Evolutionary conservation across 2,329 filamentous ascomycete genomes (phyloP).

Genomic region (Talaromyces marneffei): DNA sequence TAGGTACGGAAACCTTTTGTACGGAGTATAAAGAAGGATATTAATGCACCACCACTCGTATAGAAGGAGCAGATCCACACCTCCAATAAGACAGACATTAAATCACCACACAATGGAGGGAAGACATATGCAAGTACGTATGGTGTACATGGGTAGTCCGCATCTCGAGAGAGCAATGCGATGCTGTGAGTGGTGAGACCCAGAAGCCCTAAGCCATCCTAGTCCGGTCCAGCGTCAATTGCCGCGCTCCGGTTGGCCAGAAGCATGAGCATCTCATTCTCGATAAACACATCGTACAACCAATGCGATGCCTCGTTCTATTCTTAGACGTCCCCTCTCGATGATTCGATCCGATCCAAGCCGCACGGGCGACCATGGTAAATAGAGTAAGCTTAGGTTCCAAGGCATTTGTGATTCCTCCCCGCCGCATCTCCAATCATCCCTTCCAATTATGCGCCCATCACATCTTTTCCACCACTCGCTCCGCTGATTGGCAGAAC

Average conservation of each 20-base stretch:
- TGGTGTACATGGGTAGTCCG: not conserved
- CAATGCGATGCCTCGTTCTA: constrained; percentile 1
- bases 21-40: not conserved
- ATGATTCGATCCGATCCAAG: not conserved
- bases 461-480: not conserved
- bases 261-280: not conserved
- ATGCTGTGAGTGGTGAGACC: constrained; percentile 6
- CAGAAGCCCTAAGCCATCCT: not conserved
- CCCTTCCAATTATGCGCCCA: constrained; percentile 2
- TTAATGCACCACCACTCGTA: not conserved
- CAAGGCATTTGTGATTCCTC: not conserved
- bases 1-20: not conserved
- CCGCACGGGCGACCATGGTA: not conserved
- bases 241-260: constrained; percentile 1
- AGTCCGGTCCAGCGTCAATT: constrained; percentile 8
- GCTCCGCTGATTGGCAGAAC: not conserved
- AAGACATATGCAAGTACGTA: not conserved
- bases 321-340: constrained; percentile 6
- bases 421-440: constrained; percentile 9
- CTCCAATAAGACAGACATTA: not conserved
- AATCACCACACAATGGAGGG: not conserved
- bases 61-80: not conserved
- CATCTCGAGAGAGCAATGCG: not conserved
- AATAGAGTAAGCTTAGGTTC: not conserved
- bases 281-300: not conserved